Evolutionary conservation across 306 rosid genomes (phyloP).

Genomic region (Dryas drummondii): DNA sequence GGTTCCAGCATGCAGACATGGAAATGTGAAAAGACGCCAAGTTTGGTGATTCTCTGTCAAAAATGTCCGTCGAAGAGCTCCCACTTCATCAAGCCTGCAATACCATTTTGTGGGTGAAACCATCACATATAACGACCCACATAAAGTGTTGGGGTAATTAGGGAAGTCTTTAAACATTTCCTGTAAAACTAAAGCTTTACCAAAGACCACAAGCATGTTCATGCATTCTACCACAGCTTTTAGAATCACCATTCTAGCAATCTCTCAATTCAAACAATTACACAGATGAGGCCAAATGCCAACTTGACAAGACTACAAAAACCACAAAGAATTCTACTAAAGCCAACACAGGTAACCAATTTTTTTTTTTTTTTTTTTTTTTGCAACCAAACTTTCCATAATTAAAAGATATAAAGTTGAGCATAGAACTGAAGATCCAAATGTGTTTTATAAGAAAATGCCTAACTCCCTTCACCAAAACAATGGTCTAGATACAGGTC

Average conservation of each 20-base stretch:
- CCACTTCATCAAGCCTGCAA: conserved; percentile 81
- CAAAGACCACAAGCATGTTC: background rate
- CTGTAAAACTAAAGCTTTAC: background rate
- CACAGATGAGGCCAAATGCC: background rate
- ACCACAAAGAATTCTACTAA: background rate
- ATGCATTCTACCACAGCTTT: conserved; percentile 6
- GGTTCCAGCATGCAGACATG: conserved; percentile 74
- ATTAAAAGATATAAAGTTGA: background rate
- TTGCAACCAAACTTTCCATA: background rate
- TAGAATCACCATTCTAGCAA: background rate
- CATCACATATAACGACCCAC: background rate
- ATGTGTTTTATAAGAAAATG: background rate
- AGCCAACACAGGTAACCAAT: background rate
- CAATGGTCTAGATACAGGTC: background rate
- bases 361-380: background rate
- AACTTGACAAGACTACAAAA: background rate
- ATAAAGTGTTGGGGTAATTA: background rate
- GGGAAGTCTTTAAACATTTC: background rate
- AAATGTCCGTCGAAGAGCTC: conserved; percentile 58
- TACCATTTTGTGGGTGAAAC: background rate
- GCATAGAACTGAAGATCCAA: background rate
- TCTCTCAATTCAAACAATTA: background rate
- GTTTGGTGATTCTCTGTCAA: conserved; percentile 54
- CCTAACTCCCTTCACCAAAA: background rate
- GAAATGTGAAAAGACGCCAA: conserved; percentile 89